Conservation (phyloP, 306 rosid genomes). For the Acacia confusa region DNA sequence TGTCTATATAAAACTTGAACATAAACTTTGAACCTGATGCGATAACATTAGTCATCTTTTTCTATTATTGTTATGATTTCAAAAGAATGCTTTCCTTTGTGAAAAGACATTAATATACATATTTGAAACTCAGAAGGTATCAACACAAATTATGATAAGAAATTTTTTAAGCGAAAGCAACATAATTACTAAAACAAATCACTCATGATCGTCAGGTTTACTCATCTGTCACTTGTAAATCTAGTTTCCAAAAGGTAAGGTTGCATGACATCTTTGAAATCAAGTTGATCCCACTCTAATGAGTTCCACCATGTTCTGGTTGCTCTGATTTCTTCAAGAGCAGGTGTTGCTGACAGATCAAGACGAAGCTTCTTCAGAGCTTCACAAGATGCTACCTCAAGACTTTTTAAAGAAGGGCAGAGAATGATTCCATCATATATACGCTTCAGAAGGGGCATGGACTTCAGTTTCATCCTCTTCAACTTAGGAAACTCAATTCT, state of each 20-base stretch:
- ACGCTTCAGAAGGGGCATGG: background rate
- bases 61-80: background rate
- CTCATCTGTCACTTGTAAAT: background rate
- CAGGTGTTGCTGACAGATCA: background rate
- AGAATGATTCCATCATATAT: background rate
- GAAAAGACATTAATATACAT: background rate
- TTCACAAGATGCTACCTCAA: conserved; percentile 6
- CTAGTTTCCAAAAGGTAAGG: background rate
- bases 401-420: conserved; percentile 1
- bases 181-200: background rate
- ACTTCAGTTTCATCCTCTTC: background rate
- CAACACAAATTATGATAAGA: background rate
- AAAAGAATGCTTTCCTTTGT: background rate
- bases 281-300: background rate
- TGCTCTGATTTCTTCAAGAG: conserved; percentile 1
- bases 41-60: background rate
- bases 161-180: background rate
- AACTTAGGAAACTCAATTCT: background rate
- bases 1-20: background rate
- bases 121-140: background rate
- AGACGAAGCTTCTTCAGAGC: background rate
- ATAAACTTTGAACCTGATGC: no score
- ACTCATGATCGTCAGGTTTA: background rate
- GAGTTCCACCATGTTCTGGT: background rate
- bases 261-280: background rate